A percentile compares a stretch with the other conserved stretches of the same genome.
phyloP scores from a whole-genome alignment of 106 monocot genomes.

The Dendrobium officinale region DNA sequence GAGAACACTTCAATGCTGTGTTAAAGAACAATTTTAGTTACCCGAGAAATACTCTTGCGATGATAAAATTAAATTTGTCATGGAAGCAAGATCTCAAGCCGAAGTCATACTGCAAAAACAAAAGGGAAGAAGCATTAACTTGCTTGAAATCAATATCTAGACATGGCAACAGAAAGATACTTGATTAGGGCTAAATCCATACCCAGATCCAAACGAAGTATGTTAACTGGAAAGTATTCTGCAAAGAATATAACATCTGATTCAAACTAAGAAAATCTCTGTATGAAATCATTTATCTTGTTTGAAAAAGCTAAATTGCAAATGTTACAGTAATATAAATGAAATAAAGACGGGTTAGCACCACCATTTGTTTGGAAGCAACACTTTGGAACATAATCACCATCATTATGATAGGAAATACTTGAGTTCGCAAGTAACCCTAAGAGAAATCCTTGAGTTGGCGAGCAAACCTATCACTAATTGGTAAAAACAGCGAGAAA shows the following conservation, averaged over 20 bases:
- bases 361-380: too few species aligned
- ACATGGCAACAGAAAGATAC: background rate
- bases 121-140: background rate
- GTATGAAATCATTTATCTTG: background rate
- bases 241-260: slow-evolving; percentile 23
- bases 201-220: slow-evolving; percentile 93
- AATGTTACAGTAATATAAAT: too few species aligned
- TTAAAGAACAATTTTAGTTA: slow-evolving; percentile 23
- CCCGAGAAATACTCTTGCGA: slow-evolving; percentile 56
- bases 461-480: too few species aligned
- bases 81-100: slow-evolving; percentile 82
- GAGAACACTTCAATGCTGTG: background rate
- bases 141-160: background rate
- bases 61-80: slow-evolving; percentile 36
- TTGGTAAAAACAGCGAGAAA: too few species aligned
- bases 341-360: too few species aligned
- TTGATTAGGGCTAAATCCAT: slow-evolving; percentile 12
- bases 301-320: background rate
- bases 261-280: background rate
- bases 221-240: slow-evolving; percentile 87
- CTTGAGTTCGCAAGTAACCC: too few species aligned
- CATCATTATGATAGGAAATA: too few species aligned
- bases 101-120: slow-evolving; percentile 56
- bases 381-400: too few species aligned
- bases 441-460: too few species aligned